Percentiles rank a stretch among this genome's conserved stretches.
phyloP scores from a whole-genome alignment of 257 asterid species.

The Solanum etuberosum region DNA sequence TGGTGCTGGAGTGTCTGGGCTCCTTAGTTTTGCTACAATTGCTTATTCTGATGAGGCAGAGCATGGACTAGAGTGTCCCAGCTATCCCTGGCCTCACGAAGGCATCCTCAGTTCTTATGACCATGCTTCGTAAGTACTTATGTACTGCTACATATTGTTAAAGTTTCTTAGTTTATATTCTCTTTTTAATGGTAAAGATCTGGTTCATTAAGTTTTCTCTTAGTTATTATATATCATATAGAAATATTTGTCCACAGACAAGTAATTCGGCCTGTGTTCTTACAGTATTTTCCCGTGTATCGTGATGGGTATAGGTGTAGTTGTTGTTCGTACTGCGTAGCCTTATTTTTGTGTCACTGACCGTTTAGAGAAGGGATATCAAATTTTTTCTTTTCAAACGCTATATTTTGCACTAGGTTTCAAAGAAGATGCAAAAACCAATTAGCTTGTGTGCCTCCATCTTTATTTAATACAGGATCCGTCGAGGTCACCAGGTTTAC shows the following conservation, averaged over 20 bases:
- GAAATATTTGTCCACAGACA: not conserved
- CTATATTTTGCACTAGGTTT: not conserved
- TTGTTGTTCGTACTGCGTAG: not conserved
- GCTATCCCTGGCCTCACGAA: constrained; percentile 63
- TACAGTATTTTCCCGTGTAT: not conserved
- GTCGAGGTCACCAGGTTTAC: constrained; percentile 70
- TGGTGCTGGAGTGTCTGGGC: constrained; percentile 53
- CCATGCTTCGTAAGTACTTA: constrained; percentile 53
- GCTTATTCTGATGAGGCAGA: constrained; percentile 58
- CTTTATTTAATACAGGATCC: constrained; percentile 34
- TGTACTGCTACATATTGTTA: not conserved
- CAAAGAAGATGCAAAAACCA: not conserved
- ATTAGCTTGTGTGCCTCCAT: not conserved
- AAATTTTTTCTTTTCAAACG: not conserved
- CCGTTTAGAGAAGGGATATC: not conserved
- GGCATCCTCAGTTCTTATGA: constrained; percentile 63
- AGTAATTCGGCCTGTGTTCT: not conserved
- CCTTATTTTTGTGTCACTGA: not conserved
- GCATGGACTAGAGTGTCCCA: constrained; percentile 49
- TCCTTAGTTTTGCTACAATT: constrained; percentile 36
- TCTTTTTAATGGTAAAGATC: not conserved
- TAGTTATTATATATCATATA: not conserved
- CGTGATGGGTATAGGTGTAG: not conserved
- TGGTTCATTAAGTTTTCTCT: not conserved
- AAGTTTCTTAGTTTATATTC: not conserved